Conservation (phyloP, 2,329 filamentous ascomycete genomes). For the Purpureocillium lavendulum region DNA sequence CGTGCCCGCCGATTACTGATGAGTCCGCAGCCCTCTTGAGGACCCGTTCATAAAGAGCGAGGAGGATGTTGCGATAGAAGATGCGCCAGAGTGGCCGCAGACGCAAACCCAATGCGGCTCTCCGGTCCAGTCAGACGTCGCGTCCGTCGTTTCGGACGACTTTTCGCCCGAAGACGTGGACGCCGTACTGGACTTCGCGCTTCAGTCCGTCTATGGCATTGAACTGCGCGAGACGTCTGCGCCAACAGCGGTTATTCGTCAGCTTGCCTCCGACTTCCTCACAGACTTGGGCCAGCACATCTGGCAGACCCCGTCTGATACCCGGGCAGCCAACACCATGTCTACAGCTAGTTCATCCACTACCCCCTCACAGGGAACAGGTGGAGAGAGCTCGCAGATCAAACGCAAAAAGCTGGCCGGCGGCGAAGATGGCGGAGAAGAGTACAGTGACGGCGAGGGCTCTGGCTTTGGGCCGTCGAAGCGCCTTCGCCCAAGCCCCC, state of each 20-base stretch:
- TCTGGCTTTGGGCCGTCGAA: constrained; percentile 19
- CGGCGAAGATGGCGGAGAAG: constrained; percentile 24
- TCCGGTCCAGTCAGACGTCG: constrained; percentile 10
- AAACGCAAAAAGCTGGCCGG: constrained; percentile 26
- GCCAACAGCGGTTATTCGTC: constrained; percentile 17
- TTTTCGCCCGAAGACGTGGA: constrained; percentile 24
- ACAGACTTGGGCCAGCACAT: constrained; percentile 23
- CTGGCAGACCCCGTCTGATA: constrained; percentile 20
- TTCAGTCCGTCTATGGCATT: constrained; percentile 29
- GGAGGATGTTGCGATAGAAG: constrained; percentile 5
- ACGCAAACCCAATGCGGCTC: constrained; percentile 2
- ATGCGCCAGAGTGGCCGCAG: constrained; percentile 8
- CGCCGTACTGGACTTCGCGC: constrained; percentile 23
- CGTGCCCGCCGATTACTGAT: no score
- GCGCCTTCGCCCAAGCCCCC: constrained; percentile 19
- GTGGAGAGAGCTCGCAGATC: constrained; percentile 11
- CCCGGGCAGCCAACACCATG: constrained; percentile 19
- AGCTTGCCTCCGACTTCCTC: constrained; percentile 22
- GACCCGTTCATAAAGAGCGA: constrained; percentile 7
- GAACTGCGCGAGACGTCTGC: constrained; percentile 24
- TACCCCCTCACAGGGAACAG: constrained; percentile 18
- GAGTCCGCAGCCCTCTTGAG: constrained; percentile 3
- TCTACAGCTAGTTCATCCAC: constrained; percentile 20
- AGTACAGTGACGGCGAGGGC: constrained; percentile 24
- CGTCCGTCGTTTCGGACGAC: constrained; percentile 18